Evolutionary conservation across 495 filamentous ascomycete genomes (phyloP).

Genomic region (Neurospora sp.): DNA sequence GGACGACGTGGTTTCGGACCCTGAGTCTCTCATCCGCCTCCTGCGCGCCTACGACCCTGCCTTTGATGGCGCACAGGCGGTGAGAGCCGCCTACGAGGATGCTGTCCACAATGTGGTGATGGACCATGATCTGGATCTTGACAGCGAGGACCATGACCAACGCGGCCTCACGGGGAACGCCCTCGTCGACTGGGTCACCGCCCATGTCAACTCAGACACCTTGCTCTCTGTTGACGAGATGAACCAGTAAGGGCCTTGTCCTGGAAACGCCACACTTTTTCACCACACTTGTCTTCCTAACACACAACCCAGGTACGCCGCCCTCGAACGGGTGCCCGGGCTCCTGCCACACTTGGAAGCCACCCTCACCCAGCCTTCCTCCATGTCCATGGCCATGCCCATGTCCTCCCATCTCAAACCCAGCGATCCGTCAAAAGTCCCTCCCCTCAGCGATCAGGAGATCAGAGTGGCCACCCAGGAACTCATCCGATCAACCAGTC

Average conservation of each 20-base stretch:
- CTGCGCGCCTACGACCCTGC: constrained; percentile 20
- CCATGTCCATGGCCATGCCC: neutral
- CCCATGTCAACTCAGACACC: constrained; percentile 32
- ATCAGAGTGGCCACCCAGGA: constrained; percentile 34
- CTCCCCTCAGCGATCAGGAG: constrained; percentile 28
- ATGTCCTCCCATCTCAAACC: neutral
- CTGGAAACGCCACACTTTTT: neutral
- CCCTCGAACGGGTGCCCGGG: constrained; percentile 24
- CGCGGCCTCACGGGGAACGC: constrained; percentile 9
- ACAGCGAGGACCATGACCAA: constrained; percentile 10
- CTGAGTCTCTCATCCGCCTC: constrained; percentile 14
- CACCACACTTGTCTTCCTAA: neutral
- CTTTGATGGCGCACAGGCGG: constrained; percentile 16
- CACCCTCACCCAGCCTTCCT: neutral
- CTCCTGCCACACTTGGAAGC: neutral
- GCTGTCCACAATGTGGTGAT: neutral
- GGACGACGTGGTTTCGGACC: constrained; percentile 9
- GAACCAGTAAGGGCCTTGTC: constrained; percentile 20
- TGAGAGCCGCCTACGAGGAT: constrained; percentile 14
- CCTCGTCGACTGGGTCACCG: constrained; percentile 28
- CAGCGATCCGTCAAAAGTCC: constrained; percentile 7
- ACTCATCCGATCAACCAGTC: constrained; percentile 34
- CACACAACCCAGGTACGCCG: constrained; percentile 21
- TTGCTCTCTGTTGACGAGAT: constrained; percentile 34
- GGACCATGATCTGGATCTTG: neutral